These are phyloP conservation scores for Sporothrix phasma DNA, from an alignment of 2,329 filamentous ascomycete species.

Conservation along the genomic window DNA sequence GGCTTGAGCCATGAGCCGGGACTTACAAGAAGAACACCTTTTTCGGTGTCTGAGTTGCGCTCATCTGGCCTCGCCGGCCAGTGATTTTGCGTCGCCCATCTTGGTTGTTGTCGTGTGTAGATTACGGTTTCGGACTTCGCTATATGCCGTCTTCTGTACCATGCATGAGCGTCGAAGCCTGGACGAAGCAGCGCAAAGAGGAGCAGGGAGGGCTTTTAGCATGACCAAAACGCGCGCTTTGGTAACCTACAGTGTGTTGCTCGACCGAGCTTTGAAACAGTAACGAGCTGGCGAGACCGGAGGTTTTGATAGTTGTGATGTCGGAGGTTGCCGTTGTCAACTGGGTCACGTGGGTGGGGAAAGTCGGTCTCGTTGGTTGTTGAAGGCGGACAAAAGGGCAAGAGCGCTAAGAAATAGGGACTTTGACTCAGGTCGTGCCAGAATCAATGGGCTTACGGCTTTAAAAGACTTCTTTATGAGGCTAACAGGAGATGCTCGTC, in stretches of 20 bases:
- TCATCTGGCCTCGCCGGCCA: background rate
- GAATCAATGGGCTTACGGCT: no score
- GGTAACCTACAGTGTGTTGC: background rate
- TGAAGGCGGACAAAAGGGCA: background rate
- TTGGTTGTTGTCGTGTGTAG: background rate
- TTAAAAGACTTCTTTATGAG: no score
- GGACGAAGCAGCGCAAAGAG: background rate
- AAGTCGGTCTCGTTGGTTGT: background rate
- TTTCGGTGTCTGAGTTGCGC: conserved; percentile 7
- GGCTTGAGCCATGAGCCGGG: background rate
- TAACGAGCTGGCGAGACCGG: background rate
- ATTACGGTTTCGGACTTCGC: background rate
- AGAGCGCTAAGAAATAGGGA: background rate
- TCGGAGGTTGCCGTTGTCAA: background rate
- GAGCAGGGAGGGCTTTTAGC: conserved; percentile 9
- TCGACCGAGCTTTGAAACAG: background rate
- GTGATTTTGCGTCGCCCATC: conserved; percentile 8
- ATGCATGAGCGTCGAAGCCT: conserved; percentile 10
- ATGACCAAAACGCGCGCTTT: conserved; percentile 19
- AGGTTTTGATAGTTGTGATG: background rate
- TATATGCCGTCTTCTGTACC: background rate
- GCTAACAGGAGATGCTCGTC: no score
- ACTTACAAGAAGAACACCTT: conserved; percentile 38
- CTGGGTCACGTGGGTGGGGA: conserved; percentile 3
- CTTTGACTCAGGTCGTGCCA: background rate